Evolutionary conservation across 768 basidiomycete genomes (phyloP).

Genomic region (Trametes maxima): DNA sequence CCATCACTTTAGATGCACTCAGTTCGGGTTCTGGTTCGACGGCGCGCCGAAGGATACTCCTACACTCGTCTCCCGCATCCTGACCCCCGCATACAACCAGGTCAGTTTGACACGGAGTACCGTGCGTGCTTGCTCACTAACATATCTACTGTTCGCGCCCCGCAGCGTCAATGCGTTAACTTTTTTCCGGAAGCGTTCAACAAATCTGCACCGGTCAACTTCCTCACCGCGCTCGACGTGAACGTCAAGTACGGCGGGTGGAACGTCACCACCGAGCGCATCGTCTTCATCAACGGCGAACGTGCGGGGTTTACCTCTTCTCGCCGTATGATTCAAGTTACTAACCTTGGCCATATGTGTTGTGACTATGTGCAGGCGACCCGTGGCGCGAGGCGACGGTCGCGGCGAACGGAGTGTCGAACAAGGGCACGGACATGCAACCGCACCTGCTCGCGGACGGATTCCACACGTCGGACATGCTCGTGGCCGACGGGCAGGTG

Average conservation of each 20-base stretch:
- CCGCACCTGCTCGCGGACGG: constrained; percentile 61
- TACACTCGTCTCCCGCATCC: constrained; percentile 50
- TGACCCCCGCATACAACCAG: constrained; percentile 52
- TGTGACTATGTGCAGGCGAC: constrained; percentile 47
- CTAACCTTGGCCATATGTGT: neutral
- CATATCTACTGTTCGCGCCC: neutral
- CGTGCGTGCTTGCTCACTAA: neutral
- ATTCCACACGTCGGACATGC: constrained; percentile 68
- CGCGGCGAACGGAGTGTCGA: constrained; percentile 51
- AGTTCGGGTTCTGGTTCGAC: constrained; percentile 54
- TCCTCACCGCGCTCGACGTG: constrained; percentile 43
- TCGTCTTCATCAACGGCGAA: constrained; percentile 71
- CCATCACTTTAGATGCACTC: constrained; percentile 52
- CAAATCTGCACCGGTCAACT: constrained; percentile 41
- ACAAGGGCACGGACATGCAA: constrained; percentile 50
- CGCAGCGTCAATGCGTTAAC: constrained; percentile 60
- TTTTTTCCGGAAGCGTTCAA: constrained; percentile 64
- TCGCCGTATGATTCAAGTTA: neutral
- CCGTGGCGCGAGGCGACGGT: constrained; percentile 73
- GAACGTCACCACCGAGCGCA: constrained; percentile 54
- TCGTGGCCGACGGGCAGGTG: constrained; percentile 2
- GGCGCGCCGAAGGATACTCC: constrained; percentile 38
- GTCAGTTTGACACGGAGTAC: constrained; percentile 32
- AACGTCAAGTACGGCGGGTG: constrained; percentile 61
- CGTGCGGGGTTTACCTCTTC: constrained; percentile 44